Base-by-base conservation (phyloP, 1,139 yeast genomes). In the Yarrowia galli region DNA sequence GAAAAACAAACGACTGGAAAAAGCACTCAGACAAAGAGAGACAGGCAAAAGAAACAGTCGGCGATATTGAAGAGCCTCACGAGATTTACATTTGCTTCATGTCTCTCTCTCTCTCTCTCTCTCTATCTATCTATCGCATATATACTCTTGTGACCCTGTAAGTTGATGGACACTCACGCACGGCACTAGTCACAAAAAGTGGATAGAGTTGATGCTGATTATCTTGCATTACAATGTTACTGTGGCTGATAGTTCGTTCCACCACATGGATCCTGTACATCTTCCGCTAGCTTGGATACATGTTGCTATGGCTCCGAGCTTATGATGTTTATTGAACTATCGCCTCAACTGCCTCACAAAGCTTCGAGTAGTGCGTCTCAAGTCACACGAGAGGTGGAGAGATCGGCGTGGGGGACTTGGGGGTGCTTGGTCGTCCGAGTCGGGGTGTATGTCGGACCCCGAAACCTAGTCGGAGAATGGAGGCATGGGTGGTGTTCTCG, bases 351-450 rank as follows among this genome's bases (percentile, higher is more conserved):
- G n/a, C n/a, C n/a, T n/a, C n/a, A n/a, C n/a, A n/a, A n/a, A n/a
- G n/a, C n/a, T n/a, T n/a, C n/a, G n/a, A 36, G n/a, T 42, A 20
- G 13, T 10, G 23, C 10, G 5, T 36, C 18, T n/a, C 20, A 3
- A 15, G 53, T 46, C 53, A 46, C 53, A 46, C 53, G 53, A 46
- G 12, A 12, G 53, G 53, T 46, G 53, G 53, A 46, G 53, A 13
- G 49, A 45, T 45, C 43, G 9, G 13, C 28, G 32, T 20, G 46
- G 46, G 25, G 28, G 22, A 3, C 20, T 8, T 40, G 43, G 43
- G n/a, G n/a, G n/a, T n/a, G n/a, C n/a, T n/a, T n/a, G n/a, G n/a
- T n/a, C n/a, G n/a, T n/a, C n/a, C n/a, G n/a, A n/a, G n/a, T n/a
- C n/a, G n/a, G n/a, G n/a, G n/a, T n/a, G n/a, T n/a, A n/a, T n/a